Percentiles rank a stretch among this genome's conserved stretches.
These are phyloP conservation scores for Acer negundo DNA, from an alignment of 345 rosid genomes.

Conservation along the genomic window DNA sequence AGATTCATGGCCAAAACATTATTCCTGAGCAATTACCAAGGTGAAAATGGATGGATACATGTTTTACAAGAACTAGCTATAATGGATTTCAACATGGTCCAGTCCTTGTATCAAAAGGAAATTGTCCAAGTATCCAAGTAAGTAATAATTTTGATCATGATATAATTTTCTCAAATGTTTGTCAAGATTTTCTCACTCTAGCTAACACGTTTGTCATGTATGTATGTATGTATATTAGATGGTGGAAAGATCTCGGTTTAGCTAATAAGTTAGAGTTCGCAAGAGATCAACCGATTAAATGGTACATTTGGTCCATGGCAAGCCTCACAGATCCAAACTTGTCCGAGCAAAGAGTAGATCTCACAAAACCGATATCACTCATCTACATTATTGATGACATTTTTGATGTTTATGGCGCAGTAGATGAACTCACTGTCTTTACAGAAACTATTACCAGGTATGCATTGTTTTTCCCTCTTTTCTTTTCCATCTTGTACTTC, in stretches of 20 bases:
- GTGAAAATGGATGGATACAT: conserved; percentile 31
- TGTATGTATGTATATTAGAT: conserved; percentile 31
- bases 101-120: conserved; percentile 39
- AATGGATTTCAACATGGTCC: conserved; percentile 33
- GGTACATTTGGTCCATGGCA: conserved; percentile 52
- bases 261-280: conserved; percentile 38
- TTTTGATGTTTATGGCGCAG: conserved; percentile 44
- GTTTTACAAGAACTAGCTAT: conserved; percentile 39
- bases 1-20: conserved; percentile 34
- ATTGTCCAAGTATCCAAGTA: conserved; percentile 32
- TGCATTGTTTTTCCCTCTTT: too few species aligned
- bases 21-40: not conserved
- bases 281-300: conserved; percentile 57
- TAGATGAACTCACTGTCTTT: conserved; percentile 50
- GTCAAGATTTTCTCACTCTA: not conserved
- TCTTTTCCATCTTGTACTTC: not conserved
- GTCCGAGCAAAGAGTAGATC: conserved; percentile 45
- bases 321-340: conserved; percentile 45
- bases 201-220: not conserved
- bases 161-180: too few species aligned
- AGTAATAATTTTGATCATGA: conserved; percentile 1
- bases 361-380: conserved; percentile 52
- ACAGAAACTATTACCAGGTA: conserved; percentile 44
- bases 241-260: conserved; percentile 60
- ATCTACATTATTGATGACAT: conserved; percentile 55